Evolutionary conservation across 2,329 filamentous ascomycete species (phyloP), one percentile per base, ranked within the genome.

Genomic region (Colletotrichum chlorophyti): DNA sequence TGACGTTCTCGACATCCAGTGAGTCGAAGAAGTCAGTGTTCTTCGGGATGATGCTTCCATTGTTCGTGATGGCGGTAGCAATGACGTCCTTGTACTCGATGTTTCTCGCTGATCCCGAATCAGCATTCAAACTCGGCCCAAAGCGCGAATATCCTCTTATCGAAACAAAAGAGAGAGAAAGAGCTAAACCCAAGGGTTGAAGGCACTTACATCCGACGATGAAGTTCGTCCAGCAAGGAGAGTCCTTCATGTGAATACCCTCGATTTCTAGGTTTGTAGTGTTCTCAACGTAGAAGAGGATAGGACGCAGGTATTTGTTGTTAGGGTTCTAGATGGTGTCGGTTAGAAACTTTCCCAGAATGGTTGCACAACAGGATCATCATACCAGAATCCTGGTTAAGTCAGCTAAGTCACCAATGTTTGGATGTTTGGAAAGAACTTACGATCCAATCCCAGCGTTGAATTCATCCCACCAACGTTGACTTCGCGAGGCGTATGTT

Each of bases 11-110:
- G 27, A 84, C 79, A 51, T 85, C 86, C 51, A 83, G 74, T 0
- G 82, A 82, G 71, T 88, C 84, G 68, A 86, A 86, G 37, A 85
- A 85, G 61, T 88, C 84, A 0, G 83, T 86, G 68, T 88, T 87
- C 65, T 84, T 84, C 5, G 84, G 82, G 1, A 79, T 71, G 7
- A 73, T 66, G 40, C 74, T 71, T 5, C 70, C 68, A 9, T 77
- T 76, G 45, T 76, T 76, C 15, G 82, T 85, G 15, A 76, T 72
- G 0, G 82, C 80, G 11, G 83, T 83, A 48, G 83, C 82, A 19
- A 79, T 75, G 6, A 86, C 76, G 54, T 84, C 74, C 34, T 80
- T 78, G 53, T 83, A 84, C 3, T 77, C 74, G 46, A 86, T 71
- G 59, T 84, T 80, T 66, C 84, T 72, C 40, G 75, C 45, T 45